phyloP scores from a whole-genome alignment of 345 rosid genomes.

The Salix suchowensis region DNA sequence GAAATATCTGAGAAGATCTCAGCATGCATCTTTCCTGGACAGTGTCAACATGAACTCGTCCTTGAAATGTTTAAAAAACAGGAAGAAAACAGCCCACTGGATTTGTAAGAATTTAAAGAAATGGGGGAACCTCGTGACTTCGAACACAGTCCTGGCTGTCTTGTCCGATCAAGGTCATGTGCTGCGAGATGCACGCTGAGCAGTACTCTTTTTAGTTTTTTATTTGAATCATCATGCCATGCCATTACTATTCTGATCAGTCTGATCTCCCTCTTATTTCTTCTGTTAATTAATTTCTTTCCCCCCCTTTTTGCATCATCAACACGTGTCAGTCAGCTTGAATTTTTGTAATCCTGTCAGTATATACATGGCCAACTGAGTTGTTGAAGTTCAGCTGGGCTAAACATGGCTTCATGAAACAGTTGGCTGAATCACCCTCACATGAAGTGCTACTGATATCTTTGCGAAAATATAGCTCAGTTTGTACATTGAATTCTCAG shows the following conservation, averaged over 20 bases:
- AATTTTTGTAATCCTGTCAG: neutral
- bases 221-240: neutral
- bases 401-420: too few relatives aligned
- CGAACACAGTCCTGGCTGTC: constrained; percentile 37
- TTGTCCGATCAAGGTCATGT: constrained; percentile 43
- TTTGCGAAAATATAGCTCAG: too few relatives aligned
- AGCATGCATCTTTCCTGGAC: neutral
- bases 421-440: too few relatives aligned
- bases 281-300: neutral
- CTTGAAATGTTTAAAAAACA: neutral
- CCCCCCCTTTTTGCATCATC: neutral
- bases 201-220: neutral
- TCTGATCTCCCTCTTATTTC: neutral
- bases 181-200: constrained; percentile 49
- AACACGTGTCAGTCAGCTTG: neutral
- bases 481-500: too few relatives aligned
- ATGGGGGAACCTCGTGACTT: constrained; percentile 22
- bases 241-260: neutral
- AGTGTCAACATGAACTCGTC: neutral
- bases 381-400: too few relatives aligned
- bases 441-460: too few relatives aligned
- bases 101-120: neutral
- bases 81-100: neutral
- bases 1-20: neutral
- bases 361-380: neutral